Evolutionary conservation across 495 filamentous ascomycete genomes (phyloP).

Genomic region (Hypomontagnella monticulosa): DNA sequence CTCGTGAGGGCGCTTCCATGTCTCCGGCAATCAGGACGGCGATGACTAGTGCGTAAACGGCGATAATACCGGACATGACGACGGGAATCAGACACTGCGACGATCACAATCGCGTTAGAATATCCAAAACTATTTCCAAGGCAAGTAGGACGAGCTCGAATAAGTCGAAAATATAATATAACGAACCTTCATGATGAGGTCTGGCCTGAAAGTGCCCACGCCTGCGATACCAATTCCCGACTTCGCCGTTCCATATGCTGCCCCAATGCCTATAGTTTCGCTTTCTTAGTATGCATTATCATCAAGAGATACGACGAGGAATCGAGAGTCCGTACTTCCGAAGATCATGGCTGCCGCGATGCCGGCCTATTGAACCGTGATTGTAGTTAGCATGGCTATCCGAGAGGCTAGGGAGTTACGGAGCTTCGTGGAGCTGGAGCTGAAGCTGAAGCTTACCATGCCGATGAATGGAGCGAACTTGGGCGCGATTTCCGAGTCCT

Average conservation of each 20-base stretch:
- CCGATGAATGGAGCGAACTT: slow-evolving; percentile 98
- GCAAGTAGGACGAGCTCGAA: background rate
- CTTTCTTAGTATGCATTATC: slow-evolving; percentile 33
- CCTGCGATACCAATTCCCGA: slow-evolving; percentile 96
- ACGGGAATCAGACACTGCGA: slow-evolving; percentile 88
- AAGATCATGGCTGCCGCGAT: slow-evolving; percentile 96
- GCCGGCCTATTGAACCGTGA: slow-evolving; percentile 67
- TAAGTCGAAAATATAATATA: background rate
- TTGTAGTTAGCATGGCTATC: slow-evolving; percentile 49
- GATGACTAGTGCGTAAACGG: slow-evolving; percentile 96
- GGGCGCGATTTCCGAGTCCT: slow-evolving; percentile 75
- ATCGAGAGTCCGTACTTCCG: slow-evolving; percentile 71
- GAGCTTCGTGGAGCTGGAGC: slow-evolving; percentile 47
- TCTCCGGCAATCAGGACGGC: slow-evolving; percentile 92
- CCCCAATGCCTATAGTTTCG: slow-evolving; percentile 75
- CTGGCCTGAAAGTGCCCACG: slow-evolving; percentile 89
- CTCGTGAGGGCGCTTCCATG: slow-evolving; percentile 69
- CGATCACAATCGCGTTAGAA: slow-evolving; percentile 17
- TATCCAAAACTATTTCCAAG: background rate
- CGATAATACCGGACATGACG: slow-evolving; percentile 99
- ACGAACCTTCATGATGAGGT: slow-evolving; percentile 96
- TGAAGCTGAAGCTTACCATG: slow-evolving; percentile 72
- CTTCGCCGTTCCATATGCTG: slow-evolving; percentile 97
- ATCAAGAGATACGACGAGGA: slow-evolving; percentile 16
- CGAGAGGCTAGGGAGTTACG: slow-evolving; percentile 38